Evolutionary conservation across 148 eudicot species (phyloP).

Genomic region (Euryodendron excelsum): DNA sequence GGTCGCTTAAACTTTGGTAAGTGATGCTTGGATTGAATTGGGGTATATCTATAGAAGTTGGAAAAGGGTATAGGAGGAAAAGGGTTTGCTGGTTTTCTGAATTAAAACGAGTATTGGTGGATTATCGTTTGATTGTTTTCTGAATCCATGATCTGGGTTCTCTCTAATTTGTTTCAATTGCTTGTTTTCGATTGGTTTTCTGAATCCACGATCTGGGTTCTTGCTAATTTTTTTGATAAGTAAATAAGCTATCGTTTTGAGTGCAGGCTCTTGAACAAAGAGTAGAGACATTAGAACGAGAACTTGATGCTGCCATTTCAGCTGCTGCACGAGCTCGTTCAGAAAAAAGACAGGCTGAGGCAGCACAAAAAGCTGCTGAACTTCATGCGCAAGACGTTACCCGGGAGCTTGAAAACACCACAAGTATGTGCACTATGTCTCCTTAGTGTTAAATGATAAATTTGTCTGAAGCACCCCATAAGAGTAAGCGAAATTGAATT

Average conservation of each 20-base stretch:
- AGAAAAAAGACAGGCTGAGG: slow-evolving; percentile 95
- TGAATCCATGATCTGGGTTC: no score
- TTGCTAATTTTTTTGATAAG: no score
- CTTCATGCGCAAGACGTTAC: slow-evolving; percentile 72
- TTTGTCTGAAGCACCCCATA: neutral
- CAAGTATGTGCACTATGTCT: slow-evolving; percentile 49
- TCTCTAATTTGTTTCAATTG: no score
- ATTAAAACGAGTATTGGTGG: no score
- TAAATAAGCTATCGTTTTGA: neutral
- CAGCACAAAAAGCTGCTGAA: slow-evolving; percentile 87
- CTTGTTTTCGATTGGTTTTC: no score
- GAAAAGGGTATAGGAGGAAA: neutral
- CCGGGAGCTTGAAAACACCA: slow-evolving; percentile 89
- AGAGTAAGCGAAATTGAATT: neutral
- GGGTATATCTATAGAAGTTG: neutral
- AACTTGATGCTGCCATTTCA: slow-evolving; percentile 87
- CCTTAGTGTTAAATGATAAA: neutral
- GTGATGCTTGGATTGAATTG: neutral
- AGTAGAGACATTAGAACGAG: slow-evolving; percentile 84
- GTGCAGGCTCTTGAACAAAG: slow-evolving; percentile 88
- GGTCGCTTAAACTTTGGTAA: neutral
- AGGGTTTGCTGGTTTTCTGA: neutral
- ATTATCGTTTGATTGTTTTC: no score
- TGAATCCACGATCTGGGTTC: neutral
- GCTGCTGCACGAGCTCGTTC: slow-evolving; percentile 94